Evolutionary conservation across 495 filamentous ascomycete genomes (phyloP).

Genomic region (Pyrenula aspistea): DNA sequence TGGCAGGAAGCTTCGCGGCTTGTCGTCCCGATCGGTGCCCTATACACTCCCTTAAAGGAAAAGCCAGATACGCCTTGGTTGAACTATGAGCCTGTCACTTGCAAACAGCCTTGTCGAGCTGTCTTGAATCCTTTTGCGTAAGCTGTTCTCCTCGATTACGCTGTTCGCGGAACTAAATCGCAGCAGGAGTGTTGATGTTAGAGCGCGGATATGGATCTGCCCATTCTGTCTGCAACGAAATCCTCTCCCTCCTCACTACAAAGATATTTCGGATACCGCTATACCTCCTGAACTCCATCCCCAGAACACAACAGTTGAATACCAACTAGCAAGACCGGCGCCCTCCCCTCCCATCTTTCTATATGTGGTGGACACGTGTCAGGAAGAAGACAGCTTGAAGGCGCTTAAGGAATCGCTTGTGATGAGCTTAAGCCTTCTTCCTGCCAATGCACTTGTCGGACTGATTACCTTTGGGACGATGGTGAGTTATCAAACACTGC

Average conservation of each 20-base stretch:
- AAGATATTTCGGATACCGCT: slow-evolving; percentile 90
- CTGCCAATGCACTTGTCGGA: slow-evolving; percentile 86
- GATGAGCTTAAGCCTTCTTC: slow-evolving; percentile 91
- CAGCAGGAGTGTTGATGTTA: slow-evolving; percentile 81
- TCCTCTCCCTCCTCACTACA: slow-evolving; percentile 91
- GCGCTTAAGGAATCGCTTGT: slow-evolving; percentile 93
- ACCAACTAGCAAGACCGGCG: slow-evolving; percentile 82
- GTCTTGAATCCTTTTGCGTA: slow-evolving; percentile 97
- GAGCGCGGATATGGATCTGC: slow-evolving; percentile 94
- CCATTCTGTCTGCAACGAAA: slow-evolving; percentile 97
- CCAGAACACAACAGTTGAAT: slow-evolving; percentile 92
- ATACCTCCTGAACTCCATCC: slow-evolving; percentile 95
- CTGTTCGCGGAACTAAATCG: slow-evolving; percentile 7
- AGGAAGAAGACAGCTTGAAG: slow-evolving; percentile 94
- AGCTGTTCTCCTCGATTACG: slow-evolving; percentile 10
- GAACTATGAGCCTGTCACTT: slow-evolving; percentile 94
- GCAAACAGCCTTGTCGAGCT: slow-evolving; percentile 91
- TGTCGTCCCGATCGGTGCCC: slow-evolving; percentile 91
- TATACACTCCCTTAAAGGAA: slow-evolving; percentile 95
- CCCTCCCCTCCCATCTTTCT: slow-evolving; percentile 93
- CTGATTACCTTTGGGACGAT: slow-evolving; percentile 95
- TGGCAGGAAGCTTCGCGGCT: slow-evolving; percentile 86
- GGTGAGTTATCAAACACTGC: slow-evolving; percentile 35
- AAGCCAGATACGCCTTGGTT: slow-evolving; percentile 80
- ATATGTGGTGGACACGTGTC: slow-evolving; percentile 96